Evolutionary conservation across 495 filamentous ascomycete genomes (phyloP).

Genomic region (Oidiodendron maius): DNA sequence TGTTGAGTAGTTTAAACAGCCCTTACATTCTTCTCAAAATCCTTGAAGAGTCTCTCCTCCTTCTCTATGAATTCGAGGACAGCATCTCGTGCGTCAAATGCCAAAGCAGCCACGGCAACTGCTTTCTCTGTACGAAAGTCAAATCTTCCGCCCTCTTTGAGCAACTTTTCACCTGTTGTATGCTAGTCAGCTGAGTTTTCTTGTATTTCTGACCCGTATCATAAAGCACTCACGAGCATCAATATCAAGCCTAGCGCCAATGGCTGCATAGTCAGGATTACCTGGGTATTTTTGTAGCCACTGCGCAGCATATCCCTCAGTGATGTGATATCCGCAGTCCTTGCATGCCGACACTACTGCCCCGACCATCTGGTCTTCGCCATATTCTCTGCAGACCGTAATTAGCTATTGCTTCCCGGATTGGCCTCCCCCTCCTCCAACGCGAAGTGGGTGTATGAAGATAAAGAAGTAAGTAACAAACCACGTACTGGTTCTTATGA

Average conservation of each 20-base stretch:
- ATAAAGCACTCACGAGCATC: background rate
- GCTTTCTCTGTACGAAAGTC: background rate
- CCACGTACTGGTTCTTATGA: no score
- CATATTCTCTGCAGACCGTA: no score
- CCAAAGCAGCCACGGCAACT: background rate
- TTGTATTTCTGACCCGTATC: background rate
- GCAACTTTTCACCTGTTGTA: background rate
- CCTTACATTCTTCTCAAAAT: background rate
- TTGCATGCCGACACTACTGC: no score
- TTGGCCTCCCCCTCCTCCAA: no score
- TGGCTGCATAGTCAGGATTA: background rate
- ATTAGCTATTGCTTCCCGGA: no score
- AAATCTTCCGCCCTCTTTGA: background rate
- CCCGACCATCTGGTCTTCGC: no score
- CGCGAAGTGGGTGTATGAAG: background rate
- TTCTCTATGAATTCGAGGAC: background rate
- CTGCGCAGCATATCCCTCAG: background rate
- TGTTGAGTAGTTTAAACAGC: no score
- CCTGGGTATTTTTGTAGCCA: background rate
- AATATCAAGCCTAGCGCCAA: background rate
- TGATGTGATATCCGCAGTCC: background rate
- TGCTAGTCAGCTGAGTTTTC: background rate
- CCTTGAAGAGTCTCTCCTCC: background rate
- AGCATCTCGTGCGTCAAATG: background rate
- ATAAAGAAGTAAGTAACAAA: no score